phyloP scores from a whole-genome alignment of 1,284 basidiomycete genomes.

The Austroboletus niveus region DNA sequence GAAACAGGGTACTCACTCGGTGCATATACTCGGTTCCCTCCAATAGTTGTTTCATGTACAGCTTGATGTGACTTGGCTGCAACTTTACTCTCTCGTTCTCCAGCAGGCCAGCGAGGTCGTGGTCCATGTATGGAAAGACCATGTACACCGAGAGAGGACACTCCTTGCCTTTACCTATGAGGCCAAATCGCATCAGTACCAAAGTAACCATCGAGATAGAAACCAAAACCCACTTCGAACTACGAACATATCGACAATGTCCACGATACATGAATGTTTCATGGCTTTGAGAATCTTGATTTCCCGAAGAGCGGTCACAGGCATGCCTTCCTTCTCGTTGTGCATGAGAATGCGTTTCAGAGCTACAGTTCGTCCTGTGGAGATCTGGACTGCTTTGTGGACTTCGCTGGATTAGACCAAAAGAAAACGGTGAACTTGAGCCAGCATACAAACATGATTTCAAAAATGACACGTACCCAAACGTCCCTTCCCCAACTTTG shows the following conservation, averaged over 20 bases:
- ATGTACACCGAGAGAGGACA: constrained; percentile 86
- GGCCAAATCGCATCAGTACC: constrained; percentile 3
- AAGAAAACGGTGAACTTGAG: constrained; percentile 1
- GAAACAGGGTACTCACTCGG: constrained; percentile 47
- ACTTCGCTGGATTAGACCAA: constrained; percentile 63
- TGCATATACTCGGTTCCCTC: constrained; percentile 97
- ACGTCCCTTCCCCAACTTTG: constrained; percentile 93
- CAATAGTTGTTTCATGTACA: constrained; percentile 94
- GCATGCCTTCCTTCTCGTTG: constrained; percentile 94
- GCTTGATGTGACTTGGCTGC: constrained; percentile 84
- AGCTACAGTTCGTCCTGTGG: constrained; percentile 71
- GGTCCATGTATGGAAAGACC: constrained; percentile 99
- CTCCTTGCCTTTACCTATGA: constrained; percentile 55
- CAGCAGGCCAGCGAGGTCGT: constrained; percentile 93
- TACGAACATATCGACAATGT: constrained; percentile 91
- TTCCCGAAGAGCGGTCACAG: constrained; percentile 96
- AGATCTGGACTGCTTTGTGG: constrained; percentile 76
- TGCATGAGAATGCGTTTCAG: constrained; percentile 96
- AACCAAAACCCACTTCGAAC: constrained; percentile 54
- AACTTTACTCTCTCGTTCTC: constrained; percentile 87
- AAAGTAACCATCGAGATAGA: not conserved
- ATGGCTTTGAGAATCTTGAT: constrained; percentile 95
- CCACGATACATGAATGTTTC: constrained; percentile 82
- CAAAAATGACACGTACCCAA: constrained; percentile 63
- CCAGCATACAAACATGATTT: constrained; percentile 4